A percentile compares a stretch with the other conserved stretches of the same genome.
Conservation (phyloP, 768 basidiomycete genomes). For the Strobilomyces echinocephalus region DNA sequence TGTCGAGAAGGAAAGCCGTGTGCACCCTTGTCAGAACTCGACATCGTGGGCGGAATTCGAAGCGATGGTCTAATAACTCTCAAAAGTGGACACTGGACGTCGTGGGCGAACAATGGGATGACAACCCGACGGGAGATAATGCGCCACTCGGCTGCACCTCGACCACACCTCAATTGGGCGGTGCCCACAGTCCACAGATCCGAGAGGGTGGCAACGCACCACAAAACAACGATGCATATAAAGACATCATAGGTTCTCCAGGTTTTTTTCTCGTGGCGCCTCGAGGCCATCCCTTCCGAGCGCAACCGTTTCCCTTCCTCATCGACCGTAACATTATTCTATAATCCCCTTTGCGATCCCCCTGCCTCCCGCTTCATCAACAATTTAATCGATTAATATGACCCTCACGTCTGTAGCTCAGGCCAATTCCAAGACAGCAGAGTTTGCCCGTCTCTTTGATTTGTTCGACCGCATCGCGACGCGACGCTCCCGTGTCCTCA, state of each 20-base stretch:
- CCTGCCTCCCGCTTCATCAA: neutral
- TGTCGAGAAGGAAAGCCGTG: neutral
- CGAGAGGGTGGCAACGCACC: conserved; percentile 5
- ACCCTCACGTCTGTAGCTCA: conserved; percentile 14
- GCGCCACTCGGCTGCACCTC: conserved; percentile 21
- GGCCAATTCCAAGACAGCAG: conserved; percentile 40
- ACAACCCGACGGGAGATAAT: neutral
- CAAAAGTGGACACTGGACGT: neutral
- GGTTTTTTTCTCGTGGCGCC: neutral
- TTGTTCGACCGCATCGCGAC: conserved; percentile 52
- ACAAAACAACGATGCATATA: conserved; percentile 19
- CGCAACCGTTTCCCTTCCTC: neutral
- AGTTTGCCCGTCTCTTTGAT: conserved; percentile 51
- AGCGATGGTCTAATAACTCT: neutral
- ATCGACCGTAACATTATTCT: neutral
- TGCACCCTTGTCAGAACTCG: neutral
- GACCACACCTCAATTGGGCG: conserved; percentile 9
- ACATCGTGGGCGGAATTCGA: neutral
- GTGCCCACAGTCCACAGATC: neutral
- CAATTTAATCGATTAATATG: conserved; percentile 17
- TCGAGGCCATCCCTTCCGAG: neutral
- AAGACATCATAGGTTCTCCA: neutral
- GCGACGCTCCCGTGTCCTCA: conserved; percentile 32
- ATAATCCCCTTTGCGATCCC: neutral
- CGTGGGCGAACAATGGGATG: conserved; percentile 15